Conservation (phyloP, 208 protist species). For the Endotrypanum monterogeii region DNA sequence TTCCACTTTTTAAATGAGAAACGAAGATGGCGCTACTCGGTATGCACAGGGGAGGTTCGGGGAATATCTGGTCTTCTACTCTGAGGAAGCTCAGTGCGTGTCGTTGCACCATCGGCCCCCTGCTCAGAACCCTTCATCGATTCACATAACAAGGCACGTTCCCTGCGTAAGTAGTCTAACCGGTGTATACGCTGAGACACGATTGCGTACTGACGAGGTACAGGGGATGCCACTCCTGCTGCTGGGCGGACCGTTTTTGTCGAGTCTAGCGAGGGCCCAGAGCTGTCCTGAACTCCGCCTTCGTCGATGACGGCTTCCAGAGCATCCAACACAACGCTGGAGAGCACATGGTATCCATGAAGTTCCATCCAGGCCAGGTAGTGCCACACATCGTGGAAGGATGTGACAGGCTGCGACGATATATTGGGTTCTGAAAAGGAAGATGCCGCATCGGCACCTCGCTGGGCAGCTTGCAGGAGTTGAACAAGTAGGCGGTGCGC, state of each 20-base stretch:
- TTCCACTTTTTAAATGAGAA: not conserved
- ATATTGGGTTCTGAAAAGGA: not conserved
- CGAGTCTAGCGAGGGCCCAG: not conserved
- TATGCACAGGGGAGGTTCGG: conserved; percentile 2
- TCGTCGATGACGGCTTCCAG: conserved; percentile 41
- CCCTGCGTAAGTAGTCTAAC: conserved; percentile 41
- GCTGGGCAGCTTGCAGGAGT: conserved; percentile 25
- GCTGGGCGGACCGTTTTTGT: not conserved
- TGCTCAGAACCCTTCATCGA: conserved; percentile 3
- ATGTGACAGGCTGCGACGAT: conserved; percentile 3
- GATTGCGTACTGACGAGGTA: conserved; percentile 7
- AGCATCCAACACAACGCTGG: conserved; percentile 38
- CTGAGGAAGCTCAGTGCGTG: not conserved
- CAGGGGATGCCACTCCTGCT: conserved; percentile 3
- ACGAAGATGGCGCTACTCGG: not conserved
- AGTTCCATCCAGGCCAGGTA: conserved; percentile 77
- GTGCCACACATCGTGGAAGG: conserved; percentile 47
- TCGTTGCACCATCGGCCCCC: not conserved
- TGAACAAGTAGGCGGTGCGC: conserved; percentile 20
- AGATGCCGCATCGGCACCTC: not conserved
- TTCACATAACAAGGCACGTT: conserved; percentile 24
- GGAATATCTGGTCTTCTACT: not conserved
- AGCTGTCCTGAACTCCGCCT: conserved; percentile 1
- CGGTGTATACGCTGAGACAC: conserved; percentile 40
- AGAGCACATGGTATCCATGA: conserved; percentile 50